These are phyloP conservation scores for Lolium rigidum DNA, from an alignment of 176 grass and related monocot species.

Conservation along the genomic window DNA sequence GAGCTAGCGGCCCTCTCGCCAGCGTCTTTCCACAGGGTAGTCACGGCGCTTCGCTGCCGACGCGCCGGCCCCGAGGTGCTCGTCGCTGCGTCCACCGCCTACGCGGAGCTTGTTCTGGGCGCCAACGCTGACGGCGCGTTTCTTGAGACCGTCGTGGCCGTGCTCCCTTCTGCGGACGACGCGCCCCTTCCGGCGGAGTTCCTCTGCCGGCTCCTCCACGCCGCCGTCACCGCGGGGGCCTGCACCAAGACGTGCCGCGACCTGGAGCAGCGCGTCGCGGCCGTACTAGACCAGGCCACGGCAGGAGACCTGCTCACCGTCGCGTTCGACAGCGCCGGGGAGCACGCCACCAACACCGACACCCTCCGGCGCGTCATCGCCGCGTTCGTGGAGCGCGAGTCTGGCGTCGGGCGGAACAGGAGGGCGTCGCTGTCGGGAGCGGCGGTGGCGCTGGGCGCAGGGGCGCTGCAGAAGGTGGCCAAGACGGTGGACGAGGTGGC, in stretches of 20 bases:
- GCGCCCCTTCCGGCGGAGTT: slow-evolving; percentile 58
- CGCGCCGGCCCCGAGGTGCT: slow-evolving; percentile 48
- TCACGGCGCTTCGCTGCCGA: slow-evolving; percentile 55
- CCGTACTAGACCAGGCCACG: slow-evolving; percentile 63
- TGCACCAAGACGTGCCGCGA: slow-evolving; percentile 53
- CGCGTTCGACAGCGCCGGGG: slow-evolving; percentile 50
- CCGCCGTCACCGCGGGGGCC: slow-evolving; percentile 35
- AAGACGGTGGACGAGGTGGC: slow-evolving; percentile 66
- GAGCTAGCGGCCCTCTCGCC: slow-evolving; percentile 57
- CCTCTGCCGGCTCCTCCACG: slow-evolving; percentile 70
- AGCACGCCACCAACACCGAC: slow-evolving; percentile 58
- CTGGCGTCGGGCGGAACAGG: slow-evolving; percentile 1
- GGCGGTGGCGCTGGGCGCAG: slow-evolving; percentile 3
- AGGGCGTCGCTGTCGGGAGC: slow-evolving; percentile 35
- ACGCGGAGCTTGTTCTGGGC: slow-evolving; percentile 52
- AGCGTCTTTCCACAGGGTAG: slow-evolving; percentile 60
- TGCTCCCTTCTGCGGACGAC: slow-evolving; percentile 50
- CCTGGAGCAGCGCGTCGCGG: slow-evolving; percentile 71
- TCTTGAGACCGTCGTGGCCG: slow-evolving; percentile 56
- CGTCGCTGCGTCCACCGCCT: slow-evolving; percentile 39
- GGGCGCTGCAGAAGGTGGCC: slow-evolving; percentile 63
- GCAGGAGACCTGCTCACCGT: slow-evolving; percentile 58
- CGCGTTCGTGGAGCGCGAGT: slow-evolving; percentile 59
- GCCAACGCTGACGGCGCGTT: slow-evolving; percentile 40
- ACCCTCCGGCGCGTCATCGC: slow-evolving; percentile 62